phyloP scores from a whole-genome alignment of 139 green algal genomes.

The Zygnema circumcarinatum region DNA sequence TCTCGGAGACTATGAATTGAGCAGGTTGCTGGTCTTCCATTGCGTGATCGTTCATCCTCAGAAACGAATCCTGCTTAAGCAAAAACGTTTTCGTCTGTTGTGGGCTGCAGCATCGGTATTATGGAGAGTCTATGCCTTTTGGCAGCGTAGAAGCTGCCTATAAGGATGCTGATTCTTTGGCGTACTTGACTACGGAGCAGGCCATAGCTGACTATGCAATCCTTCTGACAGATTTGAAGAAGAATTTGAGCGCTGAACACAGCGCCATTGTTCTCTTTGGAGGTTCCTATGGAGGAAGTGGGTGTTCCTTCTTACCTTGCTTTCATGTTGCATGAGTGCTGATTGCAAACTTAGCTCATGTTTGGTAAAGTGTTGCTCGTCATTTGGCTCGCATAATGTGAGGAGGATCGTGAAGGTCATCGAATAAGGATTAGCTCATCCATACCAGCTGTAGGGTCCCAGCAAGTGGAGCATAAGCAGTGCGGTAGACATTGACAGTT shows the following conservation, averaged over 20 bases:
- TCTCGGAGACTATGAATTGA: too few species aligned
- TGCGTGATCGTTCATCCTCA: too few species aligned
- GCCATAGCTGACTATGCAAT: conserved; percentile 83
- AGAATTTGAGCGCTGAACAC: conserved; percentile 8
- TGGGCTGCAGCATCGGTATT: conserved; percentile 84
- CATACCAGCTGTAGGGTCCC: too few species aligned
- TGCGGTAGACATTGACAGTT: too few species aligned
- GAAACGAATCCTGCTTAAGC: too few species aligned
- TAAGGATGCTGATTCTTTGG: conserved; percentile 39
- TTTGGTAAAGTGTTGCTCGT: background rate
- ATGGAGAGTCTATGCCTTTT: conserved; percentile 69
- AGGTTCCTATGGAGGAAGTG: conserved; percentile 83
- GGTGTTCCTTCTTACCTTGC: conserved; percentile 5
- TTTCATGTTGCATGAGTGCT: background rate
- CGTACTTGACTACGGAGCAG: conserved; percentile 79
- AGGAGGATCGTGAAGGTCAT: background rate
- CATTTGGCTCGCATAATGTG: background rate
- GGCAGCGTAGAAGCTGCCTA: conserved; percentile 27
- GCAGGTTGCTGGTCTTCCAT: too few species aligned
- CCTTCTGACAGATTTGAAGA: conserved; percentile 64
- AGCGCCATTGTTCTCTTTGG: conserved; percentile 80
- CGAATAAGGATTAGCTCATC: background rate
- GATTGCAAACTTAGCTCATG: background rate
- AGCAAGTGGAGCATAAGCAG: too few species aligned
- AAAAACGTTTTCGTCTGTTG: too few species aligned